Evolutionary conservation across 1,284 basidiomycete species (phyloP).

Genomic region (Cutaneotrichosporon cavernicola): DNA sequence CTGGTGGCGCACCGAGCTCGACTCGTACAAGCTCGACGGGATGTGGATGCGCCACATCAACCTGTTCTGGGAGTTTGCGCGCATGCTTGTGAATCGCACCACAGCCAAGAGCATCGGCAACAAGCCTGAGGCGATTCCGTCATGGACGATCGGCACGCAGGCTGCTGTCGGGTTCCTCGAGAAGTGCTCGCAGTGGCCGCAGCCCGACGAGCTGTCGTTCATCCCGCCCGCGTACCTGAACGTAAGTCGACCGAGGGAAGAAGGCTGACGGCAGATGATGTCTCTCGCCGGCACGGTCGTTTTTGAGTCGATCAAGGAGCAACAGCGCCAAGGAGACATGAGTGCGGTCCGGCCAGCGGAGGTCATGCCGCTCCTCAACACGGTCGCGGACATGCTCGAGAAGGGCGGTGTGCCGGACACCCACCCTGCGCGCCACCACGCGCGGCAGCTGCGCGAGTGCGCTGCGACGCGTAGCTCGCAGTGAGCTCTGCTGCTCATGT

Average conservation of each 20-base stretch:
- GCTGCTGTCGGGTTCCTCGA: slow-evolving; percentile 37
- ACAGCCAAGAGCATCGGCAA: slow-evolving; percentile 29
- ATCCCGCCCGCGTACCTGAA: slow-evolving; percentile 37
- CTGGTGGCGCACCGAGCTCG: slow-evolving; percentile 36
- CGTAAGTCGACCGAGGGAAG: slow-evolving; percentile 21
- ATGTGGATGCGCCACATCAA: slow-evolving; percentile 28
- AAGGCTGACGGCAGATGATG: slow-evolving; percentile 28
- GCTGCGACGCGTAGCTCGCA: background rate
- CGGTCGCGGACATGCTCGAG: slow-evolving; percentile 32
- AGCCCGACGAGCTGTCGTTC: slow-evolving; percentile 28
- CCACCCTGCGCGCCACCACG: slow-evolving; percentile 32
- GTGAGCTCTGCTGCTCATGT: slow-evolving; percentile 14
- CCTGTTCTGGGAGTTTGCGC: slow-evolving; percentile 40
- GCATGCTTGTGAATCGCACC: slow-evolving; percentile 37
- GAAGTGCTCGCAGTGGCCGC: slow-evolving; percentile 33
- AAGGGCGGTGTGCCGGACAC: slow-evolving; percentile 30
- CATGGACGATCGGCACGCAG: slow-evolving; percentile 26
- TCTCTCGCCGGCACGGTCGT: slow-evolving; percentile 24
- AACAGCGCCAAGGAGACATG: slow-evolving; percentile 7
- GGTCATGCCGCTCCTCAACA: slow-evolving; percentile 27
- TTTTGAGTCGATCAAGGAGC: slow-evolving; percentile 26
- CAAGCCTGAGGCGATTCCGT: slow-evolving; percentile 16
- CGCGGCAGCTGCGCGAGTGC: slow-evolving; percentile 25
- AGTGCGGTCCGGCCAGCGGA: slow-evolving; percentile 20
- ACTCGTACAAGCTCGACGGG: slow-evolving; percentile 17